Evolutionary conservation across 495 filamentous ascomycete species (phyloP).

Genomic region (Collariella sp.): DNA sequence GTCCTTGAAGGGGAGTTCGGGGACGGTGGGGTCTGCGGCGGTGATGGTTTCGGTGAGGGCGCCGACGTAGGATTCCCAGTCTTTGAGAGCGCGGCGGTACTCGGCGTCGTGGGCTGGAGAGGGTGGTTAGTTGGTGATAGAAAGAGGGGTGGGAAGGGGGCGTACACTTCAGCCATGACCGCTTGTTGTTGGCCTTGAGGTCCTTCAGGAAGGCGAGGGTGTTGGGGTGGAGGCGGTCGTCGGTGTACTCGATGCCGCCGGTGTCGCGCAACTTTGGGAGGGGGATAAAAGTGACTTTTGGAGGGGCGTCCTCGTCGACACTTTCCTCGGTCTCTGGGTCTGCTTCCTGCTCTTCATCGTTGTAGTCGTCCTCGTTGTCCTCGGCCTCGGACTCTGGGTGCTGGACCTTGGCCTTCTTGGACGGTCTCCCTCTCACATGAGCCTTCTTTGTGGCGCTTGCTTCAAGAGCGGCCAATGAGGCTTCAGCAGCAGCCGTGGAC

Average conservation of each 20-base stretch:
- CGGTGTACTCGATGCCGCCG: conserved; percentile 56
- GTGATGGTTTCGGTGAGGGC: conserved; percentile 59
- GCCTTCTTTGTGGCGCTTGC: neutral
- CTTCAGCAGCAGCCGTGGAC: conserved; percentile 5
- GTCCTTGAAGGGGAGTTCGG: conserved; percentile 74
- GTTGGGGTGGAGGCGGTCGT: conserved; percentile 68
- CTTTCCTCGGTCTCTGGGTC: conserved; percentile 15
- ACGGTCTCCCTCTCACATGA: neutral
- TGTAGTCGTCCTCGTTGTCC: conserved; percentile 15
- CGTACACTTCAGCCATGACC: conserved; percentile 73
- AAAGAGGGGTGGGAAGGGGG: neutral
- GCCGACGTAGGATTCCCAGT: conserved; percentile 70
- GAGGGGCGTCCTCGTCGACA: conserved; percentile 30
- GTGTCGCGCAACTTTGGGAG: conserved; percentile 60
- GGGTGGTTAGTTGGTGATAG: neutral
- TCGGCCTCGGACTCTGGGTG: conserved; percentile 21
- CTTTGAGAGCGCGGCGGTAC: conserved; percentile 64
- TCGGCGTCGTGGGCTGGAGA: conserved; percentile 60
- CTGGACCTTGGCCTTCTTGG: conserved; percentile 14
- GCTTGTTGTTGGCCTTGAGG: conserved; percentile 67
- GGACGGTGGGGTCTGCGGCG: conserved; percentile 66
- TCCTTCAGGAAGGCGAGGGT: conserved; percentile 71
- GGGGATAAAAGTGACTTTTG: conserved; percentile 49
- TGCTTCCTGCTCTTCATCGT: conserved; percentile 9
- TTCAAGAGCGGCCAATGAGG: neutral